A percentile compares a stretch with the other conserved stretches of the same genome.
Conservation (phyloP, 2,329 filamentous ascomycete genomes). For the Keithomyces neogunnii region DNA sequence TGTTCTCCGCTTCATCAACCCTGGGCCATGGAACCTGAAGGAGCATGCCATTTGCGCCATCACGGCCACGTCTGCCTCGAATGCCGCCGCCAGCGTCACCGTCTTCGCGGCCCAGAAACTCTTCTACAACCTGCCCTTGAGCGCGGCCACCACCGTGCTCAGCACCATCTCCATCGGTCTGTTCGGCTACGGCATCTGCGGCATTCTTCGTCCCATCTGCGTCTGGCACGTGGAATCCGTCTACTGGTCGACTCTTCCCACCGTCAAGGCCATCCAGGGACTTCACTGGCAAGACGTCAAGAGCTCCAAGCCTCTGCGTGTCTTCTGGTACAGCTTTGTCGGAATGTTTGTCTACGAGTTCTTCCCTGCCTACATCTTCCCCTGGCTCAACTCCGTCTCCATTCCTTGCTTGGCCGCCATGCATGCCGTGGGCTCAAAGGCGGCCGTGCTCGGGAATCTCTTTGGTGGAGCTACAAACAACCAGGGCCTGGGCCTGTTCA, state of each 20-base stretch:
- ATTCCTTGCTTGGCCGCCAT: conserved; percentile 45
- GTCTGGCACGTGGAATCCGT: conserved; percentile 49
- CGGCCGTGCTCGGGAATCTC: conserved; percentile 8
- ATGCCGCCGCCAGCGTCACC: conserved; percentile 21
- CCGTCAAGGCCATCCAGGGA: conserved; percentile 44
- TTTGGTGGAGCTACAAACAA: conserved; percentile 32
- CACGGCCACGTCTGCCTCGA: conserved; percentile 45
- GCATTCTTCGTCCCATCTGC: conserved; percentile 42
- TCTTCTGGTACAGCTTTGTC: conserved; percentile 42
- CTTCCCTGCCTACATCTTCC: conserved; percentile 46
- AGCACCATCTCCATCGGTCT: conserved; percentile 42
- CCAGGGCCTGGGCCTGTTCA: conserved; percentile 30
- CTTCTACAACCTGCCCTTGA: conserved; percentile 41
- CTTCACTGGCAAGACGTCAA: conserved; percentile 44
- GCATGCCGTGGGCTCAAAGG: conserved; percentile 12
- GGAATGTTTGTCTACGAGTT: conserved; percentile 43
- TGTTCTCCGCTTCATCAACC: conserved; percentile 37
- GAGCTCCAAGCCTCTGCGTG: conserved; percentile 39
- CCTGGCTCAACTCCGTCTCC: conserved; percentile 46
- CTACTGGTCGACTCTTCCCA: conserved; percentile 45
- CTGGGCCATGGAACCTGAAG: conserved; percentile 43
- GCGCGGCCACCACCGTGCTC: conserved; percentile 36
- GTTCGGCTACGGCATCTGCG: conserved; percentile 46
- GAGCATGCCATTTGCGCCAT: conserved; percentile 47
- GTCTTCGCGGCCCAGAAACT: conserved; percentile 42